These are phyloP conservation scores for Cordia subcordata DNA, from an alignment of 257 asterid species.

Conservation along the genomic window DNA sequence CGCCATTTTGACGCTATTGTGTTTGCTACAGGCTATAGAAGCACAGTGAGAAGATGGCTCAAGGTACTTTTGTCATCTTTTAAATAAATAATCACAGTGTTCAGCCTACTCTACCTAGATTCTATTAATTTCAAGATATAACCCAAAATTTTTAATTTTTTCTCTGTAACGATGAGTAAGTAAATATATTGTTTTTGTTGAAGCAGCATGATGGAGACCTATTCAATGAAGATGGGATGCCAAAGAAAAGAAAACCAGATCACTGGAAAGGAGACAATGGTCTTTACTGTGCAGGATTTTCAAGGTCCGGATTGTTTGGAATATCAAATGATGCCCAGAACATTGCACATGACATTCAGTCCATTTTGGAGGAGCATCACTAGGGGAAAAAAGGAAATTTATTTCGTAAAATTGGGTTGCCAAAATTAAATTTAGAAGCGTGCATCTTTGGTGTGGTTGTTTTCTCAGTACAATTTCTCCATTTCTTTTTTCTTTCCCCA, in stretches of 20 bases:
- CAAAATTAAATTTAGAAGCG: too few species aligned
- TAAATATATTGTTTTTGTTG: not conserved
- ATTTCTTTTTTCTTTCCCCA: too few species aligned
- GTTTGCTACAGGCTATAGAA: conserved; percentile 51
- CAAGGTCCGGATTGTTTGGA: conserved; percentile 35
- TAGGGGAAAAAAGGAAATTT: too few species aligned
- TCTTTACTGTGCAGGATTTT: conserved; percentile 51
- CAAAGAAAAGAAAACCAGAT: conserved; percentile 18
- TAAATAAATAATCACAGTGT: not conserved
- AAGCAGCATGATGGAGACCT: conserved; percentile 40
- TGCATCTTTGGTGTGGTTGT: too few species aligned
- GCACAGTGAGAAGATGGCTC: too few species aligned
- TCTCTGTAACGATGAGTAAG: too few species aligned
- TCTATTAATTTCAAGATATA: too few species aligned
- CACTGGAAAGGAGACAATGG: conserved; percentile 60
- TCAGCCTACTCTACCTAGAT: too few species aligned
- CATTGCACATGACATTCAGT: conserved; percentile 32
- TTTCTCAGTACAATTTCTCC: too few species aligned
- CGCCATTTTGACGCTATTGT: conserved; percentile 34
- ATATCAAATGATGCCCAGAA: conserved; percentile 41
- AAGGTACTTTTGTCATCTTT: not conserved
- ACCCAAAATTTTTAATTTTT: too few species aligned
- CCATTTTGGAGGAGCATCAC: not conserved
- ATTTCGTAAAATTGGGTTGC: too few species aligned
- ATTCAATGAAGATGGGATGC: conserved; percentile 49